Conservation (phyloP, 495 filamentous ascomycete species). For the Aspergillus incahuasiensis region DNA sequence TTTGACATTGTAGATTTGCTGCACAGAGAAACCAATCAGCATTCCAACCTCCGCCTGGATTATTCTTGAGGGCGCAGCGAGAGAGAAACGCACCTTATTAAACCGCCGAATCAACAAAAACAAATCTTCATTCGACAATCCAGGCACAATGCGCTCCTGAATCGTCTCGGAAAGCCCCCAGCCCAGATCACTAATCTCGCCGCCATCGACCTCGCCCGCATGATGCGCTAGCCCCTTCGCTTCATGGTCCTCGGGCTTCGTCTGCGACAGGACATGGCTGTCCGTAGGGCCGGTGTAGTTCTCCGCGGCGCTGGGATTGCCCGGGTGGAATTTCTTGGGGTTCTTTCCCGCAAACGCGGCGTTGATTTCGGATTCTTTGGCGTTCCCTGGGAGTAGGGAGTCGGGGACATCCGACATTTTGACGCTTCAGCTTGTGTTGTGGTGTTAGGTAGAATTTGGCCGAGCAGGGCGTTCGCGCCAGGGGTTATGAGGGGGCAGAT, state of each 20-base stretch:
- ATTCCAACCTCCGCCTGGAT: no score
- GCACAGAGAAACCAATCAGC: constrained; percentile 8
- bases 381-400: background rate
- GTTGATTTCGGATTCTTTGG: background rate
- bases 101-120: constrained; percentile 79
- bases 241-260: constrained; percentile 30
- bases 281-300: constrained; percentile 26
- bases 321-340: background rate
- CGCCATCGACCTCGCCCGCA: constrained; percentile 26
- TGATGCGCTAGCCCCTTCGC: constrained; percentile 40
- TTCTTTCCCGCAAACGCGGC: background rate
- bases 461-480: no score
- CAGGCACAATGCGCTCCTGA: constrained; percentile 59
- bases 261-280: constrained; percentile 38
- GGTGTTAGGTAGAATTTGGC: background rate
- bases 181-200: constrained; percentile 59
- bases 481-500: no score
- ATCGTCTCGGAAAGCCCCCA: constrained; percentile 63
- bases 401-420: background rate
- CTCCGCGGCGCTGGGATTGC: background rate
- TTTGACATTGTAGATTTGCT: constrained; percentile 90
- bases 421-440: background rate
- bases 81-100: constrained; percentile 57
- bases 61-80: no score
- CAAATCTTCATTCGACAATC: constrained; percentile 68